phyloP scores from a whole-genome alignment of 345 rosid species.

The Populus ilicifolia region DNA sequence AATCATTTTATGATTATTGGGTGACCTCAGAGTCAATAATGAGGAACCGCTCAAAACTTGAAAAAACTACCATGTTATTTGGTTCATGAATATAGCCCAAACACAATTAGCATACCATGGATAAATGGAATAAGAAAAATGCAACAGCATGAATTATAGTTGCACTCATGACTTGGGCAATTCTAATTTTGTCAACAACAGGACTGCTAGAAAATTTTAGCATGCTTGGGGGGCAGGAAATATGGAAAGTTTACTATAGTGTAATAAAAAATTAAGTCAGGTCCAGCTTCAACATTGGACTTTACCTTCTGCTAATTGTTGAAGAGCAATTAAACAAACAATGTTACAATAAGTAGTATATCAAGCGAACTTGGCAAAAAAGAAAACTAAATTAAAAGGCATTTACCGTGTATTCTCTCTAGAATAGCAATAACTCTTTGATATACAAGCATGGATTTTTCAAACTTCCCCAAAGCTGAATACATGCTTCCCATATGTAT shows the following conservation, averaged over 20 bases:
- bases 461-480: constrained; percentile 59
- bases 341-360: not conserved
- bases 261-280: not conserved
- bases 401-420: constrained; percentile 57
- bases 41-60: not conserved
- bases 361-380: not conserved
- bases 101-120: not conserved
- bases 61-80: not conserved
- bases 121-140: not conserved
- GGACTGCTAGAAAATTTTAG: not conserved
- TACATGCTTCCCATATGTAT: constrained; percentile 81
- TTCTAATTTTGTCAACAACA: not conserved
- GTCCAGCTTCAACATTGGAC: not conserved
- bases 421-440: constrained; percentile 47
- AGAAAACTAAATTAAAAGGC: not conserved
- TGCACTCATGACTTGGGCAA: not conserved
- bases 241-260: not conserved
- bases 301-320: not conserved
- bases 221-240: not conserved
- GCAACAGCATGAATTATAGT: not conserved
- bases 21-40: too few relatives aligned
- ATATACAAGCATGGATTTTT: constrained; percentile 52
- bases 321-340: not conserved
- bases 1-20: not conserved
- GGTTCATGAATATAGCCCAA: not conserved